Evolutionary conservation across 805 yeast genomes (phyloP).

Genomic region (Komagataella phaffii): DNA sequence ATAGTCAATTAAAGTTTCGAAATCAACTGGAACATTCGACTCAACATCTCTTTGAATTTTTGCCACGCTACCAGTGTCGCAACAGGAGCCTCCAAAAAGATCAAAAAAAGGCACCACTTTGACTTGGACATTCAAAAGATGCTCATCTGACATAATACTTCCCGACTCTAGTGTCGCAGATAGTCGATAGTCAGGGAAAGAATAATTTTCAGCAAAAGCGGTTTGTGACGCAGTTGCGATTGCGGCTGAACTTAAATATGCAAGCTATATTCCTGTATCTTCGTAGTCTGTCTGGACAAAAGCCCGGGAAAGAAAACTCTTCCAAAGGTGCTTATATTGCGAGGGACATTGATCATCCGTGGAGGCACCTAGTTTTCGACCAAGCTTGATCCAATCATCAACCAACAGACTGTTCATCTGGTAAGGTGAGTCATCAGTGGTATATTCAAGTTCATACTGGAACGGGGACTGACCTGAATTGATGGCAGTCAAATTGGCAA

Average conservation of each 20-base stretch:
- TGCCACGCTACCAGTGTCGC: not conserved
- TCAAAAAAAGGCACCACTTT: not conserved
- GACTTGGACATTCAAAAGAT: not conserved
- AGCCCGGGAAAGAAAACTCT: slow-evolving; percentile 1
- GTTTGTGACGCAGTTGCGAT: not conserved
- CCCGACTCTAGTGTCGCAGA: not conserved
- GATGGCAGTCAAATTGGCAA: slow-evolving; percentile 41
- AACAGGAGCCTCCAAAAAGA: not conserved
- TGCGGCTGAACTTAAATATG: not conserved
- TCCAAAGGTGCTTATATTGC: slow-evolving; percentile 3
- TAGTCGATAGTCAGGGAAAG: not conserved
- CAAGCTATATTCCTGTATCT: slow-evolving; percentile 11
- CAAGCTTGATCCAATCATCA: slow-evolving; percentile 47
- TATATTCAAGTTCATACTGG: slow-evolving; percentile 50
- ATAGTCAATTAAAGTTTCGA: not conserved
- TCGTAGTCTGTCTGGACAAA: slow-evolving; percentile 3
- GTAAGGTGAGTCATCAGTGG: slow-evolving; percentile 50
- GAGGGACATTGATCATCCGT: slow-evolving; percentile 14
- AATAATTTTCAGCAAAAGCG: not conserved
- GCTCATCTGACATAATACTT: not conserved
- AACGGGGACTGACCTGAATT: slow-evolving; percentile 26
- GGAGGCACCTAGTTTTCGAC: slow-evolving; percentile 32
- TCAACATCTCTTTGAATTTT: not conserved
- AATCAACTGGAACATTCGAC: not conserved
- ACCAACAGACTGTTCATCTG: slow-evolving; percentile 42